These are phyloP conservation scores for Chenopodium quinoa DNA, from an alignment of 148 eudicot species.

Conservation along the genomic window DNA sequence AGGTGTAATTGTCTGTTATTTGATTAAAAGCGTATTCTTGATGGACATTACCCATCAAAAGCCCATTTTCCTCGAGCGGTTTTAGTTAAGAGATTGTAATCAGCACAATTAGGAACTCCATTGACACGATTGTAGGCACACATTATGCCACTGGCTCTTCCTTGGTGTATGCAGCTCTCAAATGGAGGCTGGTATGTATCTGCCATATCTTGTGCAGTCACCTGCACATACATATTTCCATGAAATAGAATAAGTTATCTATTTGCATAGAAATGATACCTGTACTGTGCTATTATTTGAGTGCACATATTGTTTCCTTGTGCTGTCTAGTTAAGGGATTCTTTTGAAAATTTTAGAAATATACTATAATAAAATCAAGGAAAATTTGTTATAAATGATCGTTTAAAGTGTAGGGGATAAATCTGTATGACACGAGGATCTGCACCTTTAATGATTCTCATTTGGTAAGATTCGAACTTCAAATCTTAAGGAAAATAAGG, in stretches of 20 bases:
- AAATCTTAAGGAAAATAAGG: too few species aligned
- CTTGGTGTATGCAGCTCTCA: constrained; percentile 66
- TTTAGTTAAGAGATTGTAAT: constrained; percentile 59
- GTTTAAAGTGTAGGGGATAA: too few species aligned
- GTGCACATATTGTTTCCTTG: neutral
- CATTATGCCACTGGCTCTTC: constrained; percentile 90
- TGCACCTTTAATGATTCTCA: too few species aligned
- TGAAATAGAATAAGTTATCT: constrained; percentile 8
- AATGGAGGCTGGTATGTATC: constrained; percentile 94
- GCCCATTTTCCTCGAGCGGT: constrained; percentile 74
- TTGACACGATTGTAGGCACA: constrained; percentile 87
- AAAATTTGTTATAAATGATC: too few species aligned
- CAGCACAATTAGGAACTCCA: constrained; percentile 87
- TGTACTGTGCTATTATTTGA: neutral
- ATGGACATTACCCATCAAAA: constrained; percentile 61
- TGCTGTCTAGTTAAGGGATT: neutral
- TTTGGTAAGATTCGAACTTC: too few species aligned
- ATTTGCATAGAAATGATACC: neutral
- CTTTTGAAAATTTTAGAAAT: too few species aligned
- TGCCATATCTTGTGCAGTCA: constrained; percentile 82
- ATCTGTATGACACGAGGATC: too few species aligned
- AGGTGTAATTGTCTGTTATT: neutral
- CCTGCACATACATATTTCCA: constrained; percentile 38
- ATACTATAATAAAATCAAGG: too few species aligned
- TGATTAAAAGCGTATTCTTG: neutral